Evolutionary conservation across 768 basidiomycete genomes (phyloP).

Genomic region (Russula sp.): DNA sequence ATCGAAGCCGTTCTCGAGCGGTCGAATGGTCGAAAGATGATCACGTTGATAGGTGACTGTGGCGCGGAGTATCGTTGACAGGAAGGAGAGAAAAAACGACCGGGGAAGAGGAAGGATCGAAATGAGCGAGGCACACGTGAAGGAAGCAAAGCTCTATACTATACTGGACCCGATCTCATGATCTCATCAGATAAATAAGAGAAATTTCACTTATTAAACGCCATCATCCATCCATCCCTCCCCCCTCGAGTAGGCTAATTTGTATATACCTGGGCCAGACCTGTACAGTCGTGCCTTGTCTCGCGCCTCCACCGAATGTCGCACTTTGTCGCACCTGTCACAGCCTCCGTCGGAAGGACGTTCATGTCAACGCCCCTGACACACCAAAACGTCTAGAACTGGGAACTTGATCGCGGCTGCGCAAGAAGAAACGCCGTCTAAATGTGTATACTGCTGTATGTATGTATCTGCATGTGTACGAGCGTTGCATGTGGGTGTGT

Average conservation of each 20-base stretch:
- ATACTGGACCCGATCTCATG: not conserved
- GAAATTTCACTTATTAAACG: not conserved
- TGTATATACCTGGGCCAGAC: not conserved
- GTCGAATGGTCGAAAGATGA: conserved; percentile 62
- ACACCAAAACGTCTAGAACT: not conserved
- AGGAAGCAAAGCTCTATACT: no score
- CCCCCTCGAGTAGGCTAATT: conserved; percentile 1
- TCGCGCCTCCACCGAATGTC: not conserved
- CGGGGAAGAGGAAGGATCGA: no score
- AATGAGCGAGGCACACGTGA: no score
- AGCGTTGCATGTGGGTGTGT: not conserved
- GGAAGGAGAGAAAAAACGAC: not conserved
- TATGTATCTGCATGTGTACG: not conserved
- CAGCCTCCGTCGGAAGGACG: not conserved
- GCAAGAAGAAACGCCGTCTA: not conserved
- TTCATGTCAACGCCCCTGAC: not conserved
- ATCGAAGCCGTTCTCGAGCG: conserved; percentile 61
- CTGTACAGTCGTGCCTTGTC: not conserved
- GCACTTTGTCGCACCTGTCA: conserved; percentile 1
- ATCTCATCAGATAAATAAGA: not conserved
- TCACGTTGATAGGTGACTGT: conserved; percentile 74
- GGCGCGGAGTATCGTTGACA: conserved; percentile 71
- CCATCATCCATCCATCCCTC: not conserved
- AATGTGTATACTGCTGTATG: not conserved
- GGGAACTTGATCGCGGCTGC: not conserved